phyloP scores from a whole-genome alignment of 208 protist genomes.

The Phytomonas sp. region DNA sequence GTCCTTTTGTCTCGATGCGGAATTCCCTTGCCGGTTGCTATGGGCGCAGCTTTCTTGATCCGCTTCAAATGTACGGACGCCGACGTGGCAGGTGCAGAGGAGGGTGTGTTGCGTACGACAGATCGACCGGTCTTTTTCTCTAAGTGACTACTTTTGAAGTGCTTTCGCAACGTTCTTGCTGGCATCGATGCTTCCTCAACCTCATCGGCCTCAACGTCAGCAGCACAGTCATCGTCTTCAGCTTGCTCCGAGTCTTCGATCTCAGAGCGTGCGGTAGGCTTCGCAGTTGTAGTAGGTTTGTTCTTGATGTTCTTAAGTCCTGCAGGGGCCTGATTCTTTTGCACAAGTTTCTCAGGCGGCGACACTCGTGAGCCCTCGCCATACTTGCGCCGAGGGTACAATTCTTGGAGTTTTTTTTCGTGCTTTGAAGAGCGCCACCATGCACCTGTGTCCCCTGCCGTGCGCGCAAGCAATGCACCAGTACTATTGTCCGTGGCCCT shows the following conservation, averaged over 20 bases:
- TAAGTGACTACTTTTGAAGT: background rate
- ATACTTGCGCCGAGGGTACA: constrained; percentile 60
- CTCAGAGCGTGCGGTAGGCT: constrained; percentile 12
- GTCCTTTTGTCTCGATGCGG: background rate
- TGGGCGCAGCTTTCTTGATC: constrained; percentile 12
- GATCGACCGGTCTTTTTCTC: background rate
- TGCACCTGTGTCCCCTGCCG: constrained; percentile 29
- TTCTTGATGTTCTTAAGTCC: background rate
- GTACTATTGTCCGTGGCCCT: background rate
- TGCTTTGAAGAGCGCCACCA: constrained; percentile 67
- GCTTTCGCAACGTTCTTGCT: background rate
- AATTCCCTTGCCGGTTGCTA: constrained; percentile 35
- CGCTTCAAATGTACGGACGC: background rate
- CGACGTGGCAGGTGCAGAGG: background rate
- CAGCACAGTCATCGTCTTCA: constrained; percentile 4
- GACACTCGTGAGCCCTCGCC: constrained; percentile 30
- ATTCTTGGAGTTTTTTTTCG: constrained; percentile 52
- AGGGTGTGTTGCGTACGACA: background rate
- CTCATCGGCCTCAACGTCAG: constrained; percentile 6
- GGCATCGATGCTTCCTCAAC: background rate
- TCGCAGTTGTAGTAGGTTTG: background rate
- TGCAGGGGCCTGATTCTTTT: background rate
- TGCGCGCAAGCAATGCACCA: background rate
- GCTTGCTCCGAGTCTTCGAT: constrained; percentile 12
- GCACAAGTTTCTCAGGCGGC: background rate